Evolutionary conservation across 768 basidiomycete genomes (phyloP).

Genomic region (Leccinum arenicola): DNA sequence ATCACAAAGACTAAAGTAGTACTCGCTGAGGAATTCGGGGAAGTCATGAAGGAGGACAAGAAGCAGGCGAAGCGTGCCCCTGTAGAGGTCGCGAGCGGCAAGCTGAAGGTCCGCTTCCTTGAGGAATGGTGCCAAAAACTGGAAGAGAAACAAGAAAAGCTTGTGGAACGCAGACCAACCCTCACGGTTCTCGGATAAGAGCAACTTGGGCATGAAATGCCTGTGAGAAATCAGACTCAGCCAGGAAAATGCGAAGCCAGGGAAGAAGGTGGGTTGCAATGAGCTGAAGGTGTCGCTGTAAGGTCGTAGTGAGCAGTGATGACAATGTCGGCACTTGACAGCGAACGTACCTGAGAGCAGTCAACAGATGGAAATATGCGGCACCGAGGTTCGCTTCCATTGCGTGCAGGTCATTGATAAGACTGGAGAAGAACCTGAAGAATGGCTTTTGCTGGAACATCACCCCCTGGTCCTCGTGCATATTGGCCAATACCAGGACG

Average conservation of each 20-base stretch:
- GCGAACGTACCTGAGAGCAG: constrained; percentile 72
- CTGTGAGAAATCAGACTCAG: constrained; percentile 94
- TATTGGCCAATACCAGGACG: constrained; percentile 90
- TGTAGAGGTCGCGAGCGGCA: constrained; percentile 84
- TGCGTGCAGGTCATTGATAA: constrained; percentile 86
- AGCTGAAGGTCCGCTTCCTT: constrained; percentile 76
- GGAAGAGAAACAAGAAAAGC: constrained; percentile 88
- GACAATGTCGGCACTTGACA: neutral
- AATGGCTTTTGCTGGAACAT: constrained; percentile 97
- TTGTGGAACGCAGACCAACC: constrained; percentile 98
- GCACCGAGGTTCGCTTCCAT: constrained; percentile 84
- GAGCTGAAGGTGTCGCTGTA: constrained; percentile 91
- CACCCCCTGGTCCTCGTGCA: constrained; percentile 90
- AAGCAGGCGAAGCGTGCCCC: constrained; percentile 85
- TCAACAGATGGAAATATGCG: constrained; percentile 85
- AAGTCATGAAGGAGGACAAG: constrained; percentile 97
- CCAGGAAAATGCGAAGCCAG: constrained; percentile 98
- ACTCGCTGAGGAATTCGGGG: constrained; percentile 96
- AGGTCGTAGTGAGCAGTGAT: constrained; percentile 2
- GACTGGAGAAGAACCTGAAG: constrained; percentile 96
- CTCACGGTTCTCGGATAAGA: constrained; percentile 86
- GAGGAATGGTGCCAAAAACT: constrained; percentile 91
- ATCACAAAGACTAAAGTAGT: constrained; percentile 95
- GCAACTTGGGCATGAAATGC: constrained; percentile 94
- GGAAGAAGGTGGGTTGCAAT: constrained; percentile 93